Percentiles rank a stretch among this genome's conserved stretches.
Conservation (phyloP, 2,329 filamentous ascomycete genomes). For the Teratosphaeria nubilosa region DNA sequence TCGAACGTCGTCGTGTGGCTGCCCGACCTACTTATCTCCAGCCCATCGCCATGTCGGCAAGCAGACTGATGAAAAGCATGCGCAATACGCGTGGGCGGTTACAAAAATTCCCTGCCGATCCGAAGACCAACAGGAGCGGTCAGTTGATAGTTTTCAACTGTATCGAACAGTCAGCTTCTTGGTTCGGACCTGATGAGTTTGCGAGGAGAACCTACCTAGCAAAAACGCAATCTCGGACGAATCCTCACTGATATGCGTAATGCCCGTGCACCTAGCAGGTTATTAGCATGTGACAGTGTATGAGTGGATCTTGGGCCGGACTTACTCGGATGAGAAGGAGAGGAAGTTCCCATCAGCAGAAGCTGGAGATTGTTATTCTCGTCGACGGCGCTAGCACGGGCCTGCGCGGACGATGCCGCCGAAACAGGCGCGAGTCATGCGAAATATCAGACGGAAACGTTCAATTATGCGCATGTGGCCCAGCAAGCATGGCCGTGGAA, state of each 20-base stretch:
- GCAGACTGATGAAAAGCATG: constrained; percentile 14
- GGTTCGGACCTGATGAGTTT: background rate
- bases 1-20: background rate
- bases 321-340: background rate
- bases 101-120: constrained; percentile 74
- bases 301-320: background rate
- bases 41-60: background rate
- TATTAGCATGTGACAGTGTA: background rate
- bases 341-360: background rate
- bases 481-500: constrained; percentile 24
- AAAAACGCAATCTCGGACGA: constrained; percentile 81
- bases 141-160: constrained; percentile 71
- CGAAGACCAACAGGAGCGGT: constrained; percentile 63
- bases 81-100: background rate
- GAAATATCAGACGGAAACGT: background rate
- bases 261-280: constrained; percentile 45
- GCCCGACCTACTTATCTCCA: background rate
- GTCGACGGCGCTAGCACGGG: background rate
- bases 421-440: background rate
- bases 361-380: background rate
- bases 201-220: constrained; percentile 45
- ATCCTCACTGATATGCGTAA: constrained; percentile 80
- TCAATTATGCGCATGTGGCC: background rate
- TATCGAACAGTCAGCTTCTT: background rate
- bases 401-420: background rate